Evolutionary conservation across 2,329 filamentous ascomycete genomes (phyloP), one percentile per base, ranked within the genome.

Genomic region (Exophiala dermatitidis): DNA sequence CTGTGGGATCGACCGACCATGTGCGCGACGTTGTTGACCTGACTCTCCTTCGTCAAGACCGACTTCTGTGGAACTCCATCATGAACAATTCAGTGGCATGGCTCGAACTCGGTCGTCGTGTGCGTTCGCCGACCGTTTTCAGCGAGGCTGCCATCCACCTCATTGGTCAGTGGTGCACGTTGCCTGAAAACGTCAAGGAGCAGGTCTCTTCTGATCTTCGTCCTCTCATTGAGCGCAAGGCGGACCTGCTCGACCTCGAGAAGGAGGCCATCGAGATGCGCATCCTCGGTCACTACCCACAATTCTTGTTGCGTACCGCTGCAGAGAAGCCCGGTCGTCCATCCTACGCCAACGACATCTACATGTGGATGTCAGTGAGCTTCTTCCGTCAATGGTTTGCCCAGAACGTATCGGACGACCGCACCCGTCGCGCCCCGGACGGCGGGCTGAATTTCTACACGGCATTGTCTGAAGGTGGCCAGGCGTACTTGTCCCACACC

Each of bases 331-430:
- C 68, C 37, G 64, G 67, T 47, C 72, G 74, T 33, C 69, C 71
- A 42, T 66, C 67, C 10, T 78, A 77, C 57, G 65, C 68, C 19
- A 72, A 69, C 53, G 73, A 78, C 54, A 74, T 79, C 54, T 69
- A 77, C 54, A 67, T 73, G 58, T 79, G 76, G 77, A 74, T 78
- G 65, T 71, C 71, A 3, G 65, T 78, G 5, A 62, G 60, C 5
- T 70, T 75, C 47, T 73, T 76, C 62, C 71, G 72, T 0, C 72
- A 78, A 61, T 77, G 72, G 71, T 61, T 76, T 32, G 67, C 65
- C 1, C 68, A 75, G 48, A 62, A 66, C 9, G 65, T 77, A 34
- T 64, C 68, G 36, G 66, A 67, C 5, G 68, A 70, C 28, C 66
- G 65, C 37, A 74, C 70, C 7, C 66, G 67, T 36, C 62, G 63